Conservation (phyloP, 345 rosid species). For the Anacardium occidentale region DNA sequence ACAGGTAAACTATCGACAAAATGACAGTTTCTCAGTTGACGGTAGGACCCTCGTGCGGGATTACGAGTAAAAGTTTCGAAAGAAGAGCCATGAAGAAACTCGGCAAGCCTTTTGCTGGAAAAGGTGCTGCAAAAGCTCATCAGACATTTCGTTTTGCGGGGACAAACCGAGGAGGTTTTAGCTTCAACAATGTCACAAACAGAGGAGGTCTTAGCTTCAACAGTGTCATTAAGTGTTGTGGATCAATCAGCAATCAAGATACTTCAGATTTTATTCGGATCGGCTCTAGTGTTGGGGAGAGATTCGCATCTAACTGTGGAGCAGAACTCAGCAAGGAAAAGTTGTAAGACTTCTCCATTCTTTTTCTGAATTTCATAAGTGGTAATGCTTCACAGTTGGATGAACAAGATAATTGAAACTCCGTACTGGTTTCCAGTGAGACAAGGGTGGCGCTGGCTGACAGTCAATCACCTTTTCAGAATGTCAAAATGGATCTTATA, state of each 20-base stretch:
- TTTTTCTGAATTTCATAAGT: background rate
- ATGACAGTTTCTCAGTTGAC: constrained; percentile 19
- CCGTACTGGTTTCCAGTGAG: constrained; percentile 11
- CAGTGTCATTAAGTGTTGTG: constrained; percentile 27
- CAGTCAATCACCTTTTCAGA: constrained; percentile 11
- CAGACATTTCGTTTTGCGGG: background rate
- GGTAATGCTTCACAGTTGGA: background rate
- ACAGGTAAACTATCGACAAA: constrained; percentile 9
- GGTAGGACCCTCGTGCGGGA: constrained; percentile 17
- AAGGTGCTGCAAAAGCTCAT: constrained; percentile 5
- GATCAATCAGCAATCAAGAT: constrained; percentile 19
- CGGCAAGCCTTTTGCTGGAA: constrained; percentile 5
- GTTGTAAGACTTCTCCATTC: constrained; percentile 14
- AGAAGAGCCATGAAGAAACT: constrained; percentile 12
- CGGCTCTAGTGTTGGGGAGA: constrained; percentile 8
- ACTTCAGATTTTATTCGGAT: constrained; percentile 20
- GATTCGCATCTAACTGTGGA: constrained; percentile 14
- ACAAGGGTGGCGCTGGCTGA: background rate
- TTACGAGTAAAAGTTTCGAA: constrained; percentile 1
- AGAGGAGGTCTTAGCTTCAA: constrained; percentile 3
- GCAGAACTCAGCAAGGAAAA: constrained; percentile 14
- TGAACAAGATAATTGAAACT: background rate
- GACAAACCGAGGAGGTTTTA: background rate
- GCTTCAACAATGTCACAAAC: constrained; percentile 15
- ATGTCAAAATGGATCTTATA: constrained; percentile 26